These are phyloP conservation scores for Senecio squalidus DNA, from an alignment of 140 eudicot genomes.

Conservation along the genomic window DNA sequence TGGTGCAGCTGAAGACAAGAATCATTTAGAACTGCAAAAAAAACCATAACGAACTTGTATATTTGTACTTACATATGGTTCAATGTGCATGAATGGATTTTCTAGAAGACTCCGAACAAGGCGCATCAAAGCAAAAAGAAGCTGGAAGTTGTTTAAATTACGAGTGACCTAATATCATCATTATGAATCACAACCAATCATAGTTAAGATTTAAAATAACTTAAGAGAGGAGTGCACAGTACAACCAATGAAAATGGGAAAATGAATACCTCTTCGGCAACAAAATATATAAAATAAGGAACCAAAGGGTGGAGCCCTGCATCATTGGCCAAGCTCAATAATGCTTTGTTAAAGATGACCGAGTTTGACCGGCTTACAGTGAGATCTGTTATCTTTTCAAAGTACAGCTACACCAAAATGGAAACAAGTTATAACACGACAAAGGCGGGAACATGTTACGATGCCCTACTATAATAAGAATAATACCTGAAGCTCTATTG, in stretches of 20 bases:
- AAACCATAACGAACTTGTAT: constrained; percentile 1
- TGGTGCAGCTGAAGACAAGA: constrained; percentile 71
- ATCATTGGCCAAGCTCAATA: constrained; percentile 74
- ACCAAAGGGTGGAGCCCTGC: constrained; percentile 92
- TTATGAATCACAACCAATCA: constrained; percentile 6
- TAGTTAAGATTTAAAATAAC: neutral
- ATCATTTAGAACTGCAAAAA: constrained; percentile 13
- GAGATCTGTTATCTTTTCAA: constrained; percentile 79
- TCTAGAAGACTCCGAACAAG: constrained; percentile 80
- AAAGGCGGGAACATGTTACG: neutral
- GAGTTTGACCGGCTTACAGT: constrained; percentile 63
- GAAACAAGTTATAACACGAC: neutral
- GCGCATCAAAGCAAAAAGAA: too few species aligned
- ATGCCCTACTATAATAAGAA: neutral
- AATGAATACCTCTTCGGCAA: constrained; percentile 82
- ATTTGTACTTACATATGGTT: constrained; percentile 76
- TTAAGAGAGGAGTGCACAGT: neutral
- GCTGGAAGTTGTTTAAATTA: constrained; percentile 63
- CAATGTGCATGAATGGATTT: constrained; percentile 77
- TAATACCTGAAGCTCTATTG: constrained; percentile 89
- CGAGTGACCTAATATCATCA: constrained; percentile 67
- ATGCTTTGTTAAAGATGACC: constrained; percentile 61
- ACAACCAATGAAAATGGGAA: neutral
- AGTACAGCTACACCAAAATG: constrained; percentile 64
- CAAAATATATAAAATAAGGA: constrained; percentile 81